Evolutionary conservation across 345 rosid genomes (phyloP), one percentile per base, ranked within the genome.

Genomic region (Carallia brachiata): DNA sequence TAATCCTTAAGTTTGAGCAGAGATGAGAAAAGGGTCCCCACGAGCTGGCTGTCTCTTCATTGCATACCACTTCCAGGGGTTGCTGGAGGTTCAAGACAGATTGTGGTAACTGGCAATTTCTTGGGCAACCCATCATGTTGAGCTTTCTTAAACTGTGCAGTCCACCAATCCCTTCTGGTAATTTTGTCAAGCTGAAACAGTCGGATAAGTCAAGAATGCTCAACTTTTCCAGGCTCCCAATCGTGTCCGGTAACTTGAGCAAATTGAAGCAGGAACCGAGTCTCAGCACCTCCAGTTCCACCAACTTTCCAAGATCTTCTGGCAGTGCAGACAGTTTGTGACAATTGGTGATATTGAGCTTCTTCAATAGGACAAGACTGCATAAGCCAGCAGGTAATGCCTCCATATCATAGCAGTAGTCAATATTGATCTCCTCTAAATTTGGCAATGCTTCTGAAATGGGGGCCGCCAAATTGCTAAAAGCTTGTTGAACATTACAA

Each of bases 41-140:
- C 39, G 75, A 40, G 2, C 0, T 6, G 34, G 79, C 84, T 1
- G 67, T 80, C 50, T 84, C 86, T 77, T 81, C 81, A 53, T 92
- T 89, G 19, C 96, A 85, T 4, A 72, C 70, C 28, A 91, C 87
- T 17, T 67, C 47, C 70, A 64, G 54, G 13, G 88, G 50, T 34
- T 74, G 17, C 70, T 69, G 58, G 4, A 88, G 88, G 0, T 81
- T 69, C 44, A 3, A 27, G 15, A 56, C 52, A 18, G 87, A 80
- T 40, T 17, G 8, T 1, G 92, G 96, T 44, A 84, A 31, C 19
- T 74, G 70, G 6, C 63, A 78, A 15, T 68, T 56, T 2, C 17
- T 39, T 5, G 65, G 61, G 76, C 91, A 87, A 32, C 84, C 87
- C 39, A 48, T 83, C 91, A 90, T 84, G 60, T 70, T 65, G 1